Evolutionary conservation across 2,329 filamentous ascomycete species (phyloP).

Genomic region (Aspergillus hortae): DNA sequence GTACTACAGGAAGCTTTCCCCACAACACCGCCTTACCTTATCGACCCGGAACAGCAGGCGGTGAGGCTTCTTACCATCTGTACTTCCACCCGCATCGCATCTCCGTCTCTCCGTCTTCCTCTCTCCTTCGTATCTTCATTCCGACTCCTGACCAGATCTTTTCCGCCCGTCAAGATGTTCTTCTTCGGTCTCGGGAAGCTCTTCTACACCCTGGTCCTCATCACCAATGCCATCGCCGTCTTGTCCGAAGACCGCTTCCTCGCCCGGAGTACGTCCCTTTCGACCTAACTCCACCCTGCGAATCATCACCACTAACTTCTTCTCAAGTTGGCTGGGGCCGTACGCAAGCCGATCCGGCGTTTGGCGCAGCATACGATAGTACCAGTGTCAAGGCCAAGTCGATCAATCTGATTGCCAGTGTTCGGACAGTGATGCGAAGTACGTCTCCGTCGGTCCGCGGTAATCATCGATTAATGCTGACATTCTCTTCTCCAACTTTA

Average conservation of each 20-base stretch:
- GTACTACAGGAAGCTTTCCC: not conserved
- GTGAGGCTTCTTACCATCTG: not conserved
- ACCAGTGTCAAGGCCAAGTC: constrained; percentile 81
- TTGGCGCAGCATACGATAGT: constrained; percentile 68
- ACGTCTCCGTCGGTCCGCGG: constrained; percentile 37
- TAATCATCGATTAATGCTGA: not conserved
- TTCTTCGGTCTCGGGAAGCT: constrained; percentile 68
- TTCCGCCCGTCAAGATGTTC: constrained; percentile 54
- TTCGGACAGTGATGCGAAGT: constrained; percentile 92
- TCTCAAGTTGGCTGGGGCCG: constrained; percentile 72
- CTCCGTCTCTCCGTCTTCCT: constrained; percentile 17
- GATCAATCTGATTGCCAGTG: constrained; percentile 84
- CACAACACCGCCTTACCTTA: not conserved
- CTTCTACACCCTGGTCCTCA: constrained; percentile 76
- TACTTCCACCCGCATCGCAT: not conserved
- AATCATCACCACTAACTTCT: not conserved
- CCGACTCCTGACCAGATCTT: not conserved
- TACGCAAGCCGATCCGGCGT: constrained; percentile 64
- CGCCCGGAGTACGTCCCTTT: constrained; percentile 59
- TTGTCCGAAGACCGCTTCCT: constrained; percentile 95
- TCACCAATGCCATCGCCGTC: constrained; percentile 90
- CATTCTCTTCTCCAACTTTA: not conserved
- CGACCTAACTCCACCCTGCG: no score
- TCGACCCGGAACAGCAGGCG: not conserved
- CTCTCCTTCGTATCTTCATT: constrained; percentile 5